A percentile compares a stretch with the other conserved stretches of the same genome.
Conservation (phyloP, 2,329 filamentous ascomycete species). For the Aquanectria penicillioides region DNA sequence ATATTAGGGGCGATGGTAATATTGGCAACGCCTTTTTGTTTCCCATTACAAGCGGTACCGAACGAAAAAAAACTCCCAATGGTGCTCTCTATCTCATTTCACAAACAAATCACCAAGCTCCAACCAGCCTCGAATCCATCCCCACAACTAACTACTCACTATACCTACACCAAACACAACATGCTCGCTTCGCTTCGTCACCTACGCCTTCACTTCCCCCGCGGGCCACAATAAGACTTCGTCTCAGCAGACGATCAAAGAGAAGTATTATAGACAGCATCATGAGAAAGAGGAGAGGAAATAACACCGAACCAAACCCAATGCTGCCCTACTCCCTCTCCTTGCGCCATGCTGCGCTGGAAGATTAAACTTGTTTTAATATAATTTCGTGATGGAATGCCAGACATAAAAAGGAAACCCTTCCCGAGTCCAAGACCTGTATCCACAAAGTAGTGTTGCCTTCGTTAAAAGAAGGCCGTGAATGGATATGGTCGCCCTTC, state of each 20-base stretch:
- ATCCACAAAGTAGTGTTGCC: slow-evolving; percentile 30
- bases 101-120: slow-evolving; percentile 42
- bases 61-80: slow-evolving; percentile 45
- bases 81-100: slow-evolving; percentile 44
- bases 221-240: slow-evolving; percentile 26
- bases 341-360: slow-evolving; percentile 53
- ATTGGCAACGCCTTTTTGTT: slow-evolving; percentile 42
- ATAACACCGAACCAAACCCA: slow-evolving; percentile 49
- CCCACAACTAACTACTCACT: slow-evolving; percentile 37
- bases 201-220: slow-evolving; percentile 4
- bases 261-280: slow-evolving; percentile 43
- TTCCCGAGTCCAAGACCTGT: slow-evolving; percentile 36
- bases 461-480: slow-evolving; percentile 29
- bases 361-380: slow-evolving; percentile 48
- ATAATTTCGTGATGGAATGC: slow-evolving; percentile 49
- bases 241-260: slow-evolving; percentile 35
- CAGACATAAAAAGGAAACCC: slow-evolving; percentile 43
- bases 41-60: slow-evolving; percentile 49
- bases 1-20: slow-evolving; percentile 24
- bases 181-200: slow-evolving; percentile 23
- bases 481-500: slow-evolving; percentile 34
- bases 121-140: slow-evolving; percentile 27
- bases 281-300: slow-evolving; percentile 44
- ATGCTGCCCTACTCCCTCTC: slow-evolving; percentile 51
- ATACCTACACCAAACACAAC: slow-evolving; percentile 29